A percentile compares a stretch with the other conserved stretches of the same genome.
Evolutionary conservation across 208 protist species (phyloP).

Genomic region (Acanthamoeba castellanii): DNA sequence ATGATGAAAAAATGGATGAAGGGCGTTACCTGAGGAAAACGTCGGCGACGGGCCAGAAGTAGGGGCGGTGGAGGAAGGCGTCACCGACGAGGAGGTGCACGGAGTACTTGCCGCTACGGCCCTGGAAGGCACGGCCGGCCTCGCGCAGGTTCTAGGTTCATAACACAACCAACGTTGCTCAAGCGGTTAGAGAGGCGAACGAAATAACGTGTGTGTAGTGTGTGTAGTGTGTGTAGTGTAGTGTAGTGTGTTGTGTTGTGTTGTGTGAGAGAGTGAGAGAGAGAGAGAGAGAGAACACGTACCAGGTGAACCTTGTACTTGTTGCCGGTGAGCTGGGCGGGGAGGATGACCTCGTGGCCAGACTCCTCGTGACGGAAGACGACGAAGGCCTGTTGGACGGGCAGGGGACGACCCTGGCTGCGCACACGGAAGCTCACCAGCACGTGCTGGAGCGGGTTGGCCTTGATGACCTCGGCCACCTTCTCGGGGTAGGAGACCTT

Average conservation of each 20-base stretch:
- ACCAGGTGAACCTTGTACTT: conserved; percentile 26
- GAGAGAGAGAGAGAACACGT: background rate
- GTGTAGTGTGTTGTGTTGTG: too few species aligned
- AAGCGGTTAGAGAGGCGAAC: too few species aligned
- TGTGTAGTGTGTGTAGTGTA: too few species aligned
- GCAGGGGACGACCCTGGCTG: conserved; percentile 10
- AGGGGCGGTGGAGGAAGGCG: conserved; percentile 31
- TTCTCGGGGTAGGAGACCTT: background rate
- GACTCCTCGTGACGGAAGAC: conserved; percentile 39
- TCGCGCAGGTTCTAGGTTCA: conserved; percentile 2
- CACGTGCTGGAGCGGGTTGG: conserved; percentile 29
- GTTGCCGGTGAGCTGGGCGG: background rate
- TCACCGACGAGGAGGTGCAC: conserved; percentile 20
- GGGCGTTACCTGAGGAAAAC: background rate
- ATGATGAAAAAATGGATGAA: background rate
- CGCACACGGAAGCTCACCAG: conserved; percentile 7
- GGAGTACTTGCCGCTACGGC: conserved; percentile 23
- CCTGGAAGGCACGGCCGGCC: conserved; percentile 2
- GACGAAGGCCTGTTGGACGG: conserved; percentile 18
- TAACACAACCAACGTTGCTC: too few species aligned
- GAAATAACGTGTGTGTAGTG: too few species aligned
- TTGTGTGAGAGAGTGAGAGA: background rate
- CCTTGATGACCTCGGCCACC: background rate
- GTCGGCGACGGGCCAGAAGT: conserved; percentile 15
- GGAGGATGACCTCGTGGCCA: conserved; percentile 41